These are phyloP conservation scores for Corymbia maculata DNA, from an alignment of 345 rosid species.

Conservation along the genomic window DNA sequence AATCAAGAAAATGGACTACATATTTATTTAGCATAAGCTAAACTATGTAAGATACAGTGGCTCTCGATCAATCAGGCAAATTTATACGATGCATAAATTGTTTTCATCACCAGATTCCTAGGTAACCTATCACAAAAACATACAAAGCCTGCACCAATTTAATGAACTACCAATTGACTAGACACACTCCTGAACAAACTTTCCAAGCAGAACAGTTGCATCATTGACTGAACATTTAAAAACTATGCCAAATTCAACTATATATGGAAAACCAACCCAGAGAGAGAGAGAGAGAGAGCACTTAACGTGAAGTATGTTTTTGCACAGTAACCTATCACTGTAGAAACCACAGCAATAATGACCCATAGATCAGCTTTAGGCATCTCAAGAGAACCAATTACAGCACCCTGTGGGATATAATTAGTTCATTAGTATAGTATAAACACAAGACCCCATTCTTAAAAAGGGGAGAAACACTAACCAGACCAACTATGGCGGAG, in stretches of 20 bases:
- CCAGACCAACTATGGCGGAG: slow-evolving; percentile 95
- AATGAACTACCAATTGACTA: background rate
- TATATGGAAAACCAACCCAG: background rate
- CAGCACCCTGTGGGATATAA: slow-evolving; percentile 50
- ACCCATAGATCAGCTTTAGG: slow-evolving; percentile 88
- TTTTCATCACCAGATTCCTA: background rate
- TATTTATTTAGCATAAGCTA: background rate
- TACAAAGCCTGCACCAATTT: background rate
- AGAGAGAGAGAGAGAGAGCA: slow-evolving; percentile 1
- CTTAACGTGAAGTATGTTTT: slow-evolving; percentile 98
- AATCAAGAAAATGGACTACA: background rate
- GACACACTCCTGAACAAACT: background rate
- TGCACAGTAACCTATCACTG: slow-evolving; percentile 90
- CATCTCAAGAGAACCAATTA: slow-evolving; percentile 61
- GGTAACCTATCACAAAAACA: background rate
- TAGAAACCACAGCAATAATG: slow-evolving; percentile 70
- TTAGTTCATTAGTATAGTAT: background rate
- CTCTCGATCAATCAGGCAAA: background rate
- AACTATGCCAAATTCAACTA: background rate
- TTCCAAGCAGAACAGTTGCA: background rate
- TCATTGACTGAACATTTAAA: background rate
- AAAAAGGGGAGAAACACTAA: slow-evolving; percentile 18
- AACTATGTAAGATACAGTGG: background rate
- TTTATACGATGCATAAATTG: background rate
- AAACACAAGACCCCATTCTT: background rate